Evolutionary conservation across 768 basidiomycete genomes (phyloP).

Genomic region (Russula compacta): DNA sequence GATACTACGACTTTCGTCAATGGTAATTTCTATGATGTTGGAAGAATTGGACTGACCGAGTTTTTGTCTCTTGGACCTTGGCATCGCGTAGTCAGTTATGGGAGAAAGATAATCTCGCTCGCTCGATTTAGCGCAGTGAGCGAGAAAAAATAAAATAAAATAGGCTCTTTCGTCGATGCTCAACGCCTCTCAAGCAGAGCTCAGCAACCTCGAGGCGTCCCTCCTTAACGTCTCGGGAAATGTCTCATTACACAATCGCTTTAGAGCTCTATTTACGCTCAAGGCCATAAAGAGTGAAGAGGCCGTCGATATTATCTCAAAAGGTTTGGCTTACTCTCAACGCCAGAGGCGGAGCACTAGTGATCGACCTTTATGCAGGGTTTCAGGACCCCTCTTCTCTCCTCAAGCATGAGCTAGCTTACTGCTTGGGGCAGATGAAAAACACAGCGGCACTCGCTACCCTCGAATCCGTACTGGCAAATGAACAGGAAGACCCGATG

Average conservation of each 20-base stretch:
- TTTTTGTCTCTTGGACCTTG: conserved; percentile 83
- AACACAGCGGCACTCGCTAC: conserved; percentile 62
- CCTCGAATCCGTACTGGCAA: conserved; percentile 66
- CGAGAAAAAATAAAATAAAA: too few species aligned
- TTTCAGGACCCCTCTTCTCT: conserved; percentile 82
- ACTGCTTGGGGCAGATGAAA: conserved; percentile 91
- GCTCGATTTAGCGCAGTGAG: too few species aligned
- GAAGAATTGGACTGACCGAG: conserved; percentile 49
- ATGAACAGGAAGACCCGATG: conserved; percentile 80
- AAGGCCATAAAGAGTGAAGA: conserved; percentile 73
- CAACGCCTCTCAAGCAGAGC: conserved; percentile 40
- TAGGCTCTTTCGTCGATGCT: background rate
- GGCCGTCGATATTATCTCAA: conserved; percentile 77
- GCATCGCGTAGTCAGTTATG: conserved; percentile 43
- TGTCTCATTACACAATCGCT: conserved; percentile 76
- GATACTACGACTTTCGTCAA: conserved; percentile 48
- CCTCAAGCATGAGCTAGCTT: conserved; percentile 95
- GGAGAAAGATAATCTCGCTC: background rate
- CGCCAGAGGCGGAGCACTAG: background rate
- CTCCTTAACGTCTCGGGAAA: conserved; percentile 71
- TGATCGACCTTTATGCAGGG: conserved; percentile 36
- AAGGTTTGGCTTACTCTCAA: conserved; percentile 42
- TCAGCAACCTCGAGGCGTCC: conserved; percentile 58
- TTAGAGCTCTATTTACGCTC: conserved; percentile 85
- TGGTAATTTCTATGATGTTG: conserved; percentile 3